Evolutionary conservation across 148 eudicot genomes (phyloP), one percentile per base, ranked within the genome.

Genomic region (Camellia granthamiana): DNA sequence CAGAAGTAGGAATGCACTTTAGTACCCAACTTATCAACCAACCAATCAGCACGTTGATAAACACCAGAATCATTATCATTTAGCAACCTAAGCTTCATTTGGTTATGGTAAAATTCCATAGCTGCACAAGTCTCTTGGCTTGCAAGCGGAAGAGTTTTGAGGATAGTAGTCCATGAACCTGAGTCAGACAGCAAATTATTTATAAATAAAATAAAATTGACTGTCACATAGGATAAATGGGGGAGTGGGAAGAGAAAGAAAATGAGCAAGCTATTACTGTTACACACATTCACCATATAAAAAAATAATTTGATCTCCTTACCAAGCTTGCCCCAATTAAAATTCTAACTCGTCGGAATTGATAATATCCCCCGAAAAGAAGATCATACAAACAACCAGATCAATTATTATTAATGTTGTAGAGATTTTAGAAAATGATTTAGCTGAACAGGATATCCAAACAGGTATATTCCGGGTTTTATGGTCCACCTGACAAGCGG

Each of bases 1-100:
- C 98, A 93, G 77, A 92, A 93, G 86, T 89, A 92, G 5, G 99
- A 90, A 81, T 96, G 98, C 54, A 93, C 98, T 87, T 91, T 90
- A 46, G 91, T 96, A 77, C 81, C 81, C 81, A 96, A 81, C 87
- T 91, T 93, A 83, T 93, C 89, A 16, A 91, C 91, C 78, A 93
- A 85, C 99, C 99, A 96, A 84, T 96, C 98, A 65, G 90, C 87
- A 14, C 99, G 94, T 79, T 89, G 87, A 77, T 90, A 90, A 49
- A 84, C 90, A 72, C 75, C 43, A 19, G 85, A 38, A 69, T 89
- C 88, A 43, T 79, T 92, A 82, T 92, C 94, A 72, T 92, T 92
- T 62, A 90, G 74, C 82, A 93, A 74, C 85, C 99, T 90, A 66
- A 85, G 82, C 78, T 86, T 91, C 90, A 96, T 78, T 78, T 91